Base-by-base conservation (phyloP, 148 eudicot genomes). In the Vaccinium darrowii region DNA sequence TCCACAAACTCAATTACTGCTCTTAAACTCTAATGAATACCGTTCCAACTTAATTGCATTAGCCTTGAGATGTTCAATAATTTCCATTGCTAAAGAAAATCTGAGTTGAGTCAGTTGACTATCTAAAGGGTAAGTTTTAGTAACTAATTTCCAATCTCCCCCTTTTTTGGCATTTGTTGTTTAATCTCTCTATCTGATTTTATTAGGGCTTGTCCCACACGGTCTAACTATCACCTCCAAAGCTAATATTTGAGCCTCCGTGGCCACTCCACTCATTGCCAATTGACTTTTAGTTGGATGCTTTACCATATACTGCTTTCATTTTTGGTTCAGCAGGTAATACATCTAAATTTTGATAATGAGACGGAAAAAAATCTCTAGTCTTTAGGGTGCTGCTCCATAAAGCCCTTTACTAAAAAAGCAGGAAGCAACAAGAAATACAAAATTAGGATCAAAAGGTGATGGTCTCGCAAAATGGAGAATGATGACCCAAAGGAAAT, bases 401-500 rank as follows among this genome's bases (percentile, higher is more conserved):
- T 27, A 18, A 71, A 18, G 27, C 49, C 27, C 27, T 65, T 69
- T 82, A 21, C 50, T 52, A n/a, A 57, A 50, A 16, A 69, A 52
- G 78, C 78, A 82, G 54, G 10, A 36, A 62, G 72, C 69, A 81
- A 81, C 39, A 11, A 43, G 21, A 27, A 62, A 19, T 25, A 18
- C 19, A 19, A 63, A 65, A 58, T 39, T 60, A 80, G 72, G 47
- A 65, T 62, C 36, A 39, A 12, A 50, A 4, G 10, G 84, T 49
- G 62, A 53, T 10, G 27, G 21, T 63, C 21, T 51, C 25, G 43
- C 4, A 36, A 82, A 27, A 69, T 69, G n/a, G 76, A 25, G 53
- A 80, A 78, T 21, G 54, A 85, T 36, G 78, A n/a, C 33, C 16
- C 53, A 25, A 25, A 50, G 19, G 50, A 84, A 67, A 85, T 51